phyloP scores from a whole-genome alignment of 1,284 basidiomycete genomes.

The Exobasidium rhododendri region DNA sequence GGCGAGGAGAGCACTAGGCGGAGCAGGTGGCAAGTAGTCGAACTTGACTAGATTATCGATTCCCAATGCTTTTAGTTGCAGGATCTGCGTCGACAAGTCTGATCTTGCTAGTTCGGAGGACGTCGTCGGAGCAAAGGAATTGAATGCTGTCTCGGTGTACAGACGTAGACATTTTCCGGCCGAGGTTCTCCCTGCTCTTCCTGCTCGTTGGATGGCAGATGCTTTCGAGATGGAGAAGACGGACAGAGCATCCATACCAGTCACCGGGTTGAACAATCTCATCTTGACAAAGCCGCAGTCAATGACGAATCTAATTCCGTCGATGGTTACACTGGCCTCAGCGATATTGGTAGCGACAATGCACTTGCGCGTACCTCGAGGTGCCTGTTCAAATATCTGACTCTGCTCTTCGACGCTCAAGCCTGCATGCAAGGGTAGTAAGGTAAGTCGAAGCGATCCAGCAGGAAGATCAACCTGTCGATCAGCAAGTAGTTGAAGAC shows the following conservation, averaged over 20 bases:
- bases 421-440: conserved; percentile 82
- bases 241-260: conserved; percentile 53
- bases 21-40: conserved; percentile 78
- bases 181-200: conserved; percentile 59
- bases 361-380: conserved; percentile 76
- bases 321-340: conserved; percentile 93
- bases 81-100: conserved; percentile 79
- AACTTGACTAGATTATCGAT: conserved; percentile 75
- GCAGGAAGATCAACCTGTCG: conserved; percentile 68
- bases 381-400: conserved; percentile 73
- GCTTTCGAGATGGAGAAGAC: conserved; percentile 54
- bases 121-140: conserved; percentile 66
- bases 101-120: conserved; percentile 84
- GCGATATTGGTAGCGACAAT: conserved; percentile 94
- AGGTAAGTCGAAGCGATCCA: conserved; percentile 56
- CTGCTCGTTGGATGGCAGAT: conserved; percentile 55
- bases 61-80: conserved; percentile 89
- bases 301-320: conserved; percentile 90
- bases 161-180: conserved; percentile 90
- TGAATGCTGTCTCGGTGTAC: conserved; percentile 68
- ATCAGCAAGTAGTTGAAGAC: conserved; percentile 76
- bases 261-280: conserved; percentile 46
- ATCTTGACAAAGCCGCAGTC: conserved; percentile 95
- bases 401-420: conserved; percentile 81
- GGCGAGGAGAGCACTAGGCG: conserved; percentile 79